Conservation (phyloP, 1,139 yeast genomes). For the Taphrina populina region DNA sequence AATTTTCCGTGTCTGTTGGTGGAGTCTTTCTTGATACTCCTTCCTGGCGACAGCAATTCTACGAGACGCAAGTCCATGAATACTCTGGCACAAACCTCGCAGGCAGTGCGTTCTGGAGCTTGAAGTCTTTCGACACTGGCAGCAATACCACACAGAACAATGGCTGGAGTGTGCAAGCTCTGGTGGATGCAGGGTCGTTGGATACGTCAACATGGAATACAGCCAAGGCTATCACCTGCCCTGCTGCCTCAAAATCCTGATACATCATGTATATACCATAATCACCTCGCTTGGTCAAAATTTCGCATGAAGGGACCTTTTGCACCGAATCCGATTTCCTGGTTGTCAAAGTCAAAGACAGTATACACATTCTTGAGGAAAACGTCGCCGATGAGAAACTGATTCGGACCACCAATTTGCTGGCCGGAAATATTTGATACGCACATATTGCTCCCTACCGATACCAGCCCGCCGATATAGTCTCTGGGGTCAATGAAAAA, state of each 20-base stretch:
- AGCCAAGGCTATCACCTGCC: constrained; percentile 7
- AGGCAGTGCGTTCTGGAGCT: constrained; percentile 29
- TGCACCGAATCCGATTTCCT: constrained; percentile 55
- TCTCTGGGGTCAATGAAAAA: constrained; percentile 52
- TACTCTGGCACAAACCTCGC: constrained; percentile 5
- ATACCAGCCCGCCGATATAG: constrained; percentile 54
- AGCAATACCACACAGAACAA: constrained; percentile 23
- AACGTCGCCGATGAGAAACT: constrained; percentile 60
- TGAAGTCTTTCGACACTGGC: constrained; percentile 8
- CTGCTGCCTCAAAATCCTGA: background rate
- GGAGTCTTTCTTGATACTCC: constrained; percentile 22
- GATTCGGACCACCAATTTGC: constrained; percentile 41
- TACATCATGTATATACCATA: background rate
- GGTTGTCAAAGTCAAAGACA: constrained; percentile 57
- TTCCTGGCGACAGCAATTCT: constrained; percentile 41
- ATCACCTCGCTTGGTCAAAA: background rate
- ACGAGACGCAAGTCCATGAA: constrained; percentile 45
- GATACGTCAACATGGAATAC: background rate
- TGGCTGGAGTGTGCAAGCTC: constrained; percentile 27
- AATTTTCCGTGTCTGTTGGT: constrained; percentile 22
- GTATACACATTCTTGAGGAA: constrained; percentile 60
- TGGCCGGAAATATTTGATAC: constrained; percentile 65
- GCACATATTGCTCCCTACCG: constrained; percentile 53
- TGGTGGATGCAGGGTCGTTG: constrained; percentile 1
- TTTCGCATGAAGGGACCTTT: constrained; percentile 22